Base-by-base conservation (phyloP, 192 early-diverging fungal species). In the Spizellomyces punctatus region DNA sequence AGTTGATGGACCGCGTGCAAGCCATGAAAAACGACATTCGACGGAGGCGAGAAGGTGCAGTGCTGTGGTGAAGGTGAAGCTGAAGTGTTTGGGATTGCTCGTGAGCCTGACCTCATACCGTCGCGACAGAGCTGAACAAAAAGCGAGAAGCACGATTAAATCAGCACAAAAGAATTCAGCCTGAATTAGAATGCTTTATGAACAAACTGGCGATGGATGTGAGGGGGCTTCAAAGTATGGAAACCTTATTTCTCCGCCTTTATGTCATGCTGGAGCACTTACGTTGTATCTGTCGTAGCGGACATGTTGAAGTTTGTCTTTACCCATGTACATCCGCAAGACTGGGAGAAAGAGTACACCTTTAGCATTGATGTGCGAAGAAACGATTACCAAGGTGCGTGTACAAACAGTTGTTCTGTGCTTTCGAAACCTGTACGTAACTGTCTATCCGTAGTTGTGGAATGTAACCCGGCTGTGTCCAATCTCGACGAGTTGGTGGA, bases 231-330 rank as follows among this genome's bases (percentile, higher is more conserved):
- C 69, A 81, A 67, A 76, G 82, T 76, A 67, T 6, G 60, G 41
- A 6, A 6, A 12, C 19, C 12, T 54, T 16, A 43, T 9, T 16
- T n/a, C 54, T 19, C 43, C 10, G 7, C 16, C 12, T 56, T 46
- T n/a, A 0, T 52, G 22, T 8, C 46, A 42, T 21, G 41, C 54
- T 74, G 7, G 44, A n/a, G 10, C 42, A 61, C 63, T 41, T 14
- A 62, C 60, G 41, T 0, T 62, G n/a, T 62, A 41, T 12, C 21
- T 58, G 49, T 58, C 19, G 57, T 45, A 77, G 80, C 71, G 47
- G 84, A 89, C 48, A 63, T 83, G 16, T 82, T 92, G 64, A 80
- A 78, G 14, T 91, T 91, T 76, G 76, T 84, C 3, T 92, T 89
- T 60, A 90, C 89, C 5, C 81, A 84, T 56, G 89, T 92, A 46